These are phyloP conservation scores for Yamadazyma dushanensis DNA, from an alignment of 1,139 yeast genomes.

Conservation along the genomic window DNA sequence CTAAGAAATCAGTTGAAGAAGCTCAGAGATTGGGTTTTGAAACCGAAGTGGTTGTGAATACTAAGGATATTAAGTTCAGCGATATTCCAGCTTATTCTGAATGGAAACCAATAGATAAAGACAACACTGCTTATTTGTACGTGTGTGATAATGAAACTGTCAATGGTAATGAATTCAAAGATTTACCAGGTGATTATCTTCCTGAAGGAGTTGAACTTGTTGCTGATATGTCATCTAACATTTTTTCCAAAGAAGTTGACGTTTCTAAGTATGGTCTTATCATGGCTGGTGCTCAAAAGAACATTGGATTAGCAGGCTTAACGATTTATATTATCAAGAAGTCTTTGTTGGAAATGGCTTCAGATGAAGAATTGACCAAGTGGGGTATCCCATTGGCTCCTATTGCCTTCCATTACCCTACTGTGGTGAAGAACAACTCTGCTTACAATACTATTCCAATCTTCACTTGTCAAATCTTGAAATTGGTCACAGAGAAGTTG, in stretches of 20 bases:
- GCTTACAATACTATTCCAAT: conserved; percentile 95
- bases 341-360: conserved; percentile 64
- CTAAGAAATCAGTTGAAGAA: conserved; percentile 83
- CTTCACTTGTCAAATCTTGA: conserved; percentile 82
- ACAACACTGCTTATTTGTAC: conserved; percentile 78
- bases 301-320: conserved; percentile 94
- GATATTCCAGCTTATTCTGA: conserved; percentile 65
- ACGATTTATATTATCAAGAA: conserved; percentile 89
- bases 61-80: conserved; percentile 64
- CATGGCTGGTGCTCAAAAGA: conserved; percentile 96
- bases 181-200: conserved; percentile 51
- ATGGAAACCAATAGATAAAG: conserved; percentile 52
- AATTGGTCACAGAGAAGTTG: conserved; percentile 69
- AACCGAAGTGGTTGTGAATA: conserved; percentile 65
- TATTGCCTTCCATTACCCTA: conserved; percentile 83
- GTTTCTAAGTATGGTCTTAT: conserved; percentile 83
- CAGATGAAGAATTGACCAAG: conserved; percentile 58
- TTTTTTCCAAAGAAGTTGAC: conserved; percentile 78
- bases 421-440: conserved; percentile 83
- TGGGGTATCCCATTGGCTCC: conserved; percentile 77
- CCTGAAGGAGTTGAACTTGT: conserved; percentile 76
- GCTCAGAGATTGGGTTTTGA: conserved; percentile 82
- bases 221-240: conserved; percentile 93
- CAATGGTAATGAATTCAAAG: conserved; percentile 83
- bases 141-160: conserved; percentile 97